Conservation (phyloP, 768 basidiomycete species). For the Russula abietina region DNA sequence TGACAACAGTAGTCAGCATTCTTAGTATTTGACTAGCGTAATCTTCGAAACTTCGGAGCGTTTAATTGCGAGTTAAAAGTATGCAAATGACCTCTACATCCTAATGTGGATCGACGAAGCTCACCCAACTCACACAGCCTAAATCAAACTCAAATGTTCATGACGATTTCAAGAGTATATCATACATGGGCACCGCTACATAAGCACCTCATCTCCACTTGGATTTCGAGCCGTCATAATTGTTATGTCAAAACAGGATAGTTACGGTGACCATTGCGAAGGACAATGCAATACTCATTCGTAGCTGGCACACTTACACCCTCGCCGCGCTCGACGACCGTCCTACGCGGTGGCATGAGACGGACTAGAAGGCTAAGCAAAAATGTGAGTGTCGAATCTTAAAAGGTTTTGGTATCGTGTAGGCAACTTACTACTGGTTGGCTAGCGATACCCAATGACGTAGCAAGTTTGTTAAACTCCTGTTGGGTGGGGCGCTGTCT, state of each 20-base stretch:
- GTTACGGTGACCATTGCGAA: neutral
- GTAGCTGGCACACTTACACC: neutral
- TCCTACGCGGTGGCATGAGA: slow-evolving; percentile 28
- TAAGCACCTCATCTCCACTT: neutral
- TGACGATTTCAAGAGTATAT: neutral
- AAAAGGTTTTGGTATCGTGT: neutral
- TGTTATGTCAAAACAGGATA: neutral
- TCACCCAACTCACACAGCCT: neutral
- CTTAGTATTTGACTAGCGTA: neutral
- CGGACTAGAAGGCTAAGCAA: slow-evolving; percentile 30
- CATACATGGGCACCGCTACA: neutral
- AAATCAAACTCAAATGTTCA: neutral
- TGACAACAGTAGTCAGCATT: slow-evolving; percentile 5
- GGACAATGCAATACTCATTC: neutral
- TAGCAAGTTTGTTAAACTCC: slow-evolving; percentile 48
- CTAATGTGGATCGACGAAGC: neutral
- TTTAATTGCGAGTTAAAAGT: no score
- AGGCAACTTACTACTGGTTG: slow-evolving; percentile 29
- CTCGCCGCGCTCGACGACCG: neutral
- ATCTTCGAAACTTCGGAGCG: neutral
- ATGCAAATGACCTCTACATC: neutral
- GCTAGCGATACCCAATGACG: neutral
- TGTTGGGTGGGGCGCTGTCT: slow-evolving; percentile 36
- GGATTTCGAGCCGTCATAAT: neutral
- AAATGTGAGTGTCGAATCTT: neutral